Evolutionary conservation across 169 alveolate species (phyloP).

Genomic region (Condylostoma magnum): DNA sequence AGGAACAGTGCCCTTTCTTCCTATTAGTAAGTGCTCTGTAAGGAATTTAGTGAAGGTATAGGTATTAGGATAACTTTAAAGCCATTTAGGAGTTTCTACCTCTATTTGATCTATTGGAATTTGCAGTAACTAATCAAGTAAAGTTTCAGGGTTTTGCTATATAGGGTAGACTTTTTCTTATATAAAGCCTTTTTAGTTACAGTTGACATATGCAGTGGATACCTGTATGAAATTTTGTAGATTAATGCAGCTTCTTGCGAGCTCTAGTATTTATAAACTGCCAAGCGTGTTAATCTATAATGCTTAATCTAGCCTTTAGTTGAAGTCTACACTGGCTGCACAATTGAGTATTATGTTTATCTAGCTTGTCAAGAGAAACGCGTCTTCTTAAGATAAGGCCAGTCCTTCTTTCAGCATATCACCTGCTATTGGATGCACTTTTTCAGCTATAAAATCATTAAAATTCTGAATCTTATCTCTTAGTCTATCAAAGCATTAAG

Average conservation of each 20-base stretch:
- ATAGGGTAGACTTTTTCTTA: constrained; percentile 66
- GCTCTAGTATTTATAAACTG: constrained; percentile 45
- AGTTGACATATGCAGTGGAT: constrained; percentile 53
- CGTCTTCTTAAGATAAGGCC: constrained; percentile 34
- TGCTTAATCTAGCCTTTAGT: constrained; percentile 60
- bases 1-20: constrained; percentile 45
- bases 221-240: constrained; percentile 49
- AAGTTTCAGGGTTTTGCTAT: constrained; percentile 36
- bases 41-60: constrained; percentile 67
- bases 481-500: constrained; percentile 48
- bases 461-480: constrained; percentile 39
- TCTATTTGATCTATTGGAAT: constrained; percentile 59
- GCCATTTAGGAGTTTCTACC: constrained; percentile 40
- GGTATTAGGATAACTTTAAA: constrained; percentile 71
- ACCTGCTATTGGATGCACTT: constrained; percentile 51
- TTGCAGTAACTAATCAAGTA: constrained; percentile 35
- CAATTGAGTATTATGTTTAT: constrained; percentile 62
- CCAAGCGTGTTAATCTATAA: constrained; percentile 66
- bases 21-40: constrained; percentile 56
- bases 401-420: constrained; percentile 36
- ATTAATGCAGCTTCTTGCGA: constrained; percentile 47
- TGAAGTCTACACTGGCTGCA: constrained; percentile 81
- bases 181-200: constrained; percentile 60
- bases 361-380: constrained; percentile 31
- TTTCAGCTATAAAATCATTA: constrained; percentile 37